Conservation (phyloP, 441 rosid genomes). For the Metrosideros polymorpha region DNA sequence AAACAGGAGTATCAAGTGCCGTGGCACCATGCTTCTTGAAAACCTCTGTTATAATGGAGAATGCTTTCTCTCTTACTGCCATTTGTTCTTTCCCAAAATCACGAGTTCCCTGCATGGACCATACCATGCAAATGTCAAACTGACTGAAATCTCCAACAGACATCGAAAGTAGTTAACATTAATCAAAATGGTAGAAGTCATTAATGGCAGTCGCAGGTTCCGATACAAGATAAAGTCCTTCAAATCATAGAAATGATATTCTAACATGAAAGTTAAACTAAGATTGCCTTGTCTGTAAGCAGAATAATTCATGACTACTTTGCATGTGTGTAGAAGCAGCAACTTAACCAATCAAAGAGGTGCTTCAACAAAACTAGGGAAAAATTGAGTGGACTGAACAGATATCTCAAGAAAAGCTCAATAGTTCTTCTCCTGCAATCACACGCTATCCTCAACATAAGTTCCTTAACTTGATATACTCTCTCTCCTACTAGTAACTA, state of each 20-base stretch:
- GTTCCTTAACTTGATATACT: neutral
- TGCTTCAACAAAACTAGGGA: neutral
- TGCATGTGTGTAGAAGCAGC: neutral
- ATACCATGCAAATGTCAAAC: neutral
- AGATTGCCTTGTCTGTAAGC: neutral
- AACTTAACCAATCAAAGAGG: neutral
- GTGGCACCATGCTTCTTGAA: slow-evolving; percentile 90
- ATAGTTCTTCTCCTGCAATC: neutral
- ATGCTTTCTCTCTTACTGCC: slow-evolving; percentile 72
- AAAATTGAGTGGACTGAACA: neutral
- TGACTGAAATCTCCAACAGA: neutral
- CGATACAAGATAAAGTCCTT: neutral
- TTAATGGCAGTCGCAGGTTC: neutral
- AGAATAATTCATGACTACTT: neutral
- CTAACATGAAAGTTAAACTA: neutral
- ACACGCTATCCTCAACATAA: neutral
- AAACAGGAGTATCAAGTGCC: slow-evolving; percentile 91
- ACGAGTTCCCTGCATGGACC: slow-evolving; percentile 58
- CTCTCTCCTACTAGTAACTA: neutral
- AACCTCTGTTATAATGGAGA: slow-evolving; percentile 61
- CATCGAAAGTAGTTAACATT: neutral
- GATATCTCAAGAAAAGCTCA: neutral
- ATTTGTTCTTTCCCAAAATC: slow-evolving; percentile 90
- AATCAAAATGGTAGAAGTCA: neutral
- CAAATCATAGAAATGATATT: neutral